A percentile compares a stretch with the other conserved stretches of the same genome.
phyloP scores from a whole-genome alignment of 345 rosid genomes.

The Brassica napus region DNA sequence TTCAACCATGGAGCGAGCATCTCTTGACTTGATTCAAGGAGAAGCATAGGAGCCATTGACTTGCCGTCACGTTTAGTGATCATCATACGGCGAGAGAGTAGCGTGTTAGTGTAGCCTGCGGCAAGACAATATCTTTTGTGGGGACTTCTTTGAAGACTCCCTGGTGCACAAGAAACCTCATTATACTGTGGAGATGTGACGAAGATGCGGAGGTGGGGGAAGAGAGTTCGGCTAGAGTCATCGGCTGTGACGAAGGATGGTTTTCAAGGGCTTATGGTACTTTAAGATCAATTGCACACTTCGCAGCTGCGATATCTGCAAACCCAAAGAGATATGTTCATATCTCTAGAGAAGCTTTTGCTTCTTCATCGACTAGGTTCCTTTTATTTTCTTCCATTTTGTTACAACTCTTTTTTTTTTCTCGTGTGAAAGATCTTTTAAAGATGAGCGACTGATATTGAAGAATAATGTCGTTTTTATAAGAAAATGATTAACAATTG shows the following conservation, averaged over 20 bases:
- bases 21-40: conserved; percentile 49
- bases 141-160: conserved; percentile 48
- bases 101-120: conserved; percentile 48
- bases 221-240: conserved; percentile 56
- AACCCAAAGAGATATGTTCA: conserved; percentile 65
- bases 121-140: conserved; percentile 14
- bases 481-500: too few relatives aligned
- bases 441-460: too few relatives aligned
- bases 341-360: conserved; percentile 47
- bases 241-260: conserved; percentile 43
- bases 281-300: conserved; percentile 78
- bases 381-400: conserved; percentile 25
- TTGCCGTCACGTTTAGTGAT: conserved; percentile 38
- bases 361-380: conserved; percentile 43
- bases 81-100: conserved; percentile 59
- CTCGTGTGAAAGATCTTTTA: too few relatives aligned
- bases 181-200: conserved; percentile 53
- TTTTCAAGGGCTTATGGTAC: conserved; percentile 62
- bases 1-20: conserved; percentile 67
- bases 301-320: conserved; percentile 56
- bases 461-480: too few relatives aligned
- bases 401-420: too few relatives aligned
- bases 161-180: conserved; percentile 63
- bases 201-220: conserved; percentile 50
- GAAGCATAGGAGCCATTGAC: conserved; percentile 46